Percentiles rank a stretch among this genome's conserved stretches.
These are phyloP conservation scores for Penicillium tannophilum DNA, from an alignment of 495 filamentous ascomycete genomes.

Conservation along the genomic window DNA sequence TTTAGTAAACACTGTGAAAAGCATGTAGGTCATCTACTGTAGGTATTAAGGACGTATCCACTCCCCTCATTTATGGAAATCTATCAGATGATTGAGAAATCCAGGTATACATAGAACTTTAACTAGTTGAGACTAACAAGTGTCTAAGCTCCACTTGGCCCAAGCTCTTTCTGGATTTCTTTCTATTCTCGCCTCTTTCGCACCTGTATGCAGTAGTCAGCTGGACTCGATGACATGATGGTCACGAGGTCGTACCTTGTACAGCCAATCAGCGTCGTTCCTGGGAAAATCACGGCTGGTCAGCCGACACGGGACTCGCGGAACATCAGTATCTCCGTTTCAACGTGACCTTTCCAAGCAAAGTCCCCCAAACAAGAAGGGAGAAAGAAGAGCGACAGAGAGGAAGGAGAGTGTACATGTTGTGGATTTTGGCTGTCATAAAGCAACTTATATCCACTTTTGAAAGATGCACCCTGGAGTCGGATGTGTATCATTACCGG, in stretches of 20 bases:
- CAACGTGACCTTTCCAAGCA: conserved; percentile 7
- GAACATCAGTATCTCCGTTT: conserved; percentile 20
- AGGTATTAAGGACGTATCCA: neutral
- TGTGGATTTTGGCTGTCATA: neutral
- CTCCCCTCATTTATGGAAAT: neutral
- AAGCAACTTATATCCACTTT: neutral
- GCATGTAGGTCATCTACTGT: no score
- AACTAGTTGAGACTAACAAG: neutral
- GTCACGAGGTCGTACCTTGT: conserved; percentile 20
- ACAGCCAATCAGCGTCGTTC: conserved; percentile 20
- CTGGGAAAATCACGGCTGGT: conserved; percentile 26
- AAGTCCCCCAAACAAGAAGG: neutral
- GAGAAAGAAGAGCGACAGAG: neutral
- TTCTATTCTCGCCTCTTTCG: conserved; percentile 4
- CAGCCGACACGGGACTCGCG: conserved; percentile 26
- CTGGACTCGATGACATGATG: conserved; percentile 31
- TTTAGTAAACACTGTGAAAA: neutral
- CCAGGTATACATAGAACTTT: neutral
- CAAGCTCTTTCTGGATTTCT: conserved; percentile 5
- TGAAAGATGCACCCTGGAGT: neutral
- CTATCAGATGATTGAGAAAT: neutral
- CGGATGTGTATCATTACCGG: conserved; percentile 2
- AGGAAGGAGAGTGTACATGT: neutral
- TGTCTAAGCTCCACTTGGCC: conserved; percentile 2
- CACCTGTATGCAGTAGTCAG: conserved; percentile 18